Percentiles rank a stretch among this genome's conserved stretches.
phyloP scores from a whole-genome alignment of 768 basidiomycete genomes.

The Boletus vermiculosoides region DNA sequence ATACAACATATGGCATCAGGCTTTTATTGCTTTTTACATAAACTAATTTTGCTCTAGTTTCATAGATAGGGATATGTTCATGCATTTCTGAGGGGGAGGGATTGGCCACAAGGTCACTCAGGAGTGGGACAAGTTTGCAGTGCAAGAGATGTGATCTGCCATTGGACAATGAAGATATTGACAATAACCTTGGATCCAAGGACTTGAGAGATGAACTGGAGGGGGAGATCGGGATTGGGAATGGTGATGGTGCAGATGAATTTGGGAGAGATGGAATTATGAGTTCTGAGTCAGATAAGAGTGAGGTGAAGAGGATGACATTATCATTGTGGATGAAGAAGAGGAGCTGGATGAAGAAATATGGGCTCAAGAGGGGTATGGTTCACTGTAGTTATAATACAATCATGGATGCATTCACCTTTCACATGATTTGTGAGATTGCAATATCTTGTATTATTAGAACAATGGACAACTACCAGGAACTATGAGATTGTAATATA shows the following conservation, averaged over 20 bases:
- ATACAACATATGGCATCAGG: no score
- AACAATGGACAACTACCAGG: no score
- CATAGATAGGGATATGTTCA: not conserved
- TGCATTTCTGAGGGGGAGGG: not conserved
- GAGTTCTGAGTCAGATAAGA: not conserved
- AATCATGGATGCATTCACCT: no score
- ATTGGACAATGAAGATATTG: not conserved
- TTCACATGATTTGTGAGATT: no score
- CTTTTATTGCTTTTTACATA: not conserved
- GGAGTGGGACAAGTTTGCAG: conserved; percentile 12
- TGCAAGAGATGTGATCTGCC: not conserved
- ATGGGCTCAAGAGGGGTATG: conserved; percentile 9
- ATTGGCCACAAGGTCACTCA: not conserved
- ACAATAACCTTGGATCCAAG: no score
- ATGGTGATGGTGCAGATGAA: no score
- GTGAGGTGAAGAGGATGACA: not conserved
- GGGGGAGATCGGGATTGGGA: no score
- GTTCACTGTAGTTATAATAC: not conserved
- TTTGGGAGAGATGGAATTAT: no score
- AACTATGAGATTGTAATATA: no score
- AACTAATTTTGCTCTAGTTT: not conserved
- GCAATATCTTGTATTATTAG: no score
- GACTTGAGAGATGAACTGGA: no score
- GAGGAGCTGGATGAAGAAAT: conserved; percentile 11
- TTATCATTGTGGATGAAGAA: not conserved